Base-by-base conservation (phyloP, 164 flowering plant genomes). In the Vitis cinerea region DNA sequence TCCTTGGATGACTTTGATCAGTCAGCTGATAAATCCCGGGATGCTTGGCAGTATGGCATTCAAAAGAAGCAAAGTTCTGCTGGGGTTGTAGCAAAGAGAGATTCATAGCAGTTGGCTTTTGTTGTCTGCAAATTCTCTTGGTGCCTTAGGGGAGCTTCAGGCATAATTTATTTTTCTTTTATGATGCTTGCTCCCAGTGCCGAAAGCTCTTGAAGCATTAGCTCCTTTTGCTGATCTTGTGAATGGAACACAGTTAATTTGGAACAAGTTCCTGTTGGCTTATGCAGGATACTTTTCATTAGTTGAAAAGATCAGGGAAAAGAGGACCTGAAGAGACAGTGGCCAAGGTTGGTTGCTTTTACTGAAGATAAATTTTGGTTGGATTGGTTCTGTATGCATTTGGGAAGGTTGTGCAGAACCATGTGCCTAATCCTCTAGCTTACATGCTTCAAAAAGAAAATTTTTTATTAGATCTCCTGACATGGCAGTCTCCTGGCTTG, bases 41-140 rank as follows among this genome's bases (percentile, higher is more conserved):
- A 84, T 77, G 74, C 85, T 44, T 81, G 86, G 89, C 91, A 81
- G 62, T 65, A 80, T 77, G 89, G 88, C 48, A 68, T 78, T 71
- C 88, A 80, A 66, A 87, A 74, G 79, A 81, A 78, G 83, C 86
- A 75, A 65, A 71, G 51, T 70, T 70, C 75, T 63, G 50, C 75
- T 56, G 77, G 83, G 10, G 23, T 50, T 61, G n/a, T 72, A 50
- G 80, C 69, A 44, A 79, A 79, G 78, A 79, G 84, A 67, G 83
- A 77, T 48, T 53, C 61, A 4, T 75, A 74, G 68, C 19, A 2
- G 17, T 56, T 27, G 48, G 10, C 67, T 68, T n/a, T 31, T 55
- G 27, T 61, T 37, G 37, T 54, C 54, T 60, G 30, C 65, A 59
- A 37, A 52, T 56, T 31, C 13, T 19, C 37, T 53, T 13, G 6